Conservation (phyloP, 768 basidiomycete genomes). For the Agaricus blazei region DNA sequence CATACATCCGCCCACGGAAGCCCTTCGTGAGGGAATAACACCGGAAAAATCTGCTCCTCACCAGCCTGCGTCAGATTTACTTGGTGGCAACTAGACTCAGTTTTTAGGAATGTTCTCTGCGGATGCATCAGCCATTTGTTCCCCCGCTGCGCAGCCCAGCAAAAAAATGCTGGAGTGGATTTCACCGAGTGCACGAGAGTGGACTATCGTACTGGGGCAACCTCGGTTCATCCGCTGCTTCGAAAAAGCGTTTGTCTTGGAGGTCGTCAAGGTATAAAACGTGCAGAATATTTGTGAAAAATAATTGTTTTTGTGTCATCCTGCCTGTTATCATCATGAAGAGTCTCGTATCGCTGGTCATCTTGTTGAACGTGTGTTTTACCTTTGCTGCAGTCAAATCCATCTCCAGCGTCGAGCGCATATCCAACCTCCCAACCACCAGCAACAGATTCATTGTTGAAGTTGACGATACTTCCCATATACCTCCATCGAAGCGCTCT, state of each 20-base stretch:
- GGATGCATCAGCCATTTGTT: too few species aligned
- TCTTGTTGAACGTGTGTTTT: conserved; percentile 22
- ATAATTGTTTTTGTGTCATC: background rate
- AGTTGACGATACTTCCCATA: conserved; percentile 34
- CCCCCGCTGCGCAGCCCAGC: too few species aligned
- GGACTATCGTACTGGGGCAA: too few species aligned
- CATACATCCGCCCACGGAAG: too few species aligned
- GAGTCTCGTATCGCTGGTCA: conserved; percentile 21
- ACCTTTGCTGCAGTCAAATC: conserved; percentile 23
- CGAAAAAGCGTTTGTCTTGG: background rate
- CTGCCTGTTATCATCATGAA: conserved; percentile 26
- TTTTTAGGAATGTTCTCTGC: too few species aligned
- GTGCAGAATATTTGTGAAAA: background rate
- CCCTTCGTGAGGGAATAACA: too few species aligned
- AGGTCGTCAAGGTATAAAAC: conserved; percentile 2
- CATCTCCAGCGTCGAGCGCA: conserved; percentile 33
- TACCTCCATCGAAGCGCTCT: conserved; percentile 31
- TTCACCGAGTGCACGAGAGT: too few species aligned
- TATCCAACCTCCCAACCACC: conserved; percentile 31
- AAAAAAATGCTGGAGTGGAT: too few species aligned
- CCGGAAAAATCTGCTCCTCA: too few species aligned
- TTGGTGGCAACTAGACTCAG: too few species aligned
- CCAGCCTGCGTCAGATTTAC: too few species aligned
- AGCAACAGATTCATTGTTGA: conserved; percentile 57
- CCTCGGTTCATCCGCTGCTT: too few species aligned